Conservation (phyloP, 305 asterid species). For the Striga hermonthica region DNA sequence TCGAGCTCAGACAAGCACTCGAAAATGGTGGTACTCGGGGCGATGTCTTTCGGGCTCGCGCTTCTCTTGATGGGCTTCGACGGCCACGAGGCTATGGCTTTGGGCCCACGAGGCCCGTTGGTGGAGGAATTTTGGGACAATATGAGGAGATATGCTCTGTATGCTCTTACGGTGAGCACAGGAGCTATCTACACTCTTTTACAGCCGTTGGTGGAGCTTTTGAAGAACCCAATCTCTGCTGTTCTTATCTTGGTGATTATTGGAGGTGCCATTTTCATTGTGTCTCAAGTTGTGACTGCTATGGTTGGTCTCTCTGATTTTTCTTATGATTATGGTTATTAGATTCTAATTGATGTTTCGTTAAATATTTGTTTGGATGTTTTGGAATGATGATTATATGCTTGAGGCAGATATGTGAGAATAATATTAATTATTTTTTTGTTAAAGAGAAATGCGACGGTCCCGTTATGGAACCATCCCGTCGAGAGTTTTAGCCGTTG, state of each 20-base stretch:
- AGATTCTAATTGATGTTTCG: background rate
- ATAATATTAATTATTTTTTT: no score
- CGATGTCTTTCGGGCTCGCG: slow-evolving; percentile 49
- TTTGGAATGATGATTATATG: no score
- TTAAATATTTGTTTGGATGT: background rate
- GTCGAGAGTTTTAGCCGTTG: no score
- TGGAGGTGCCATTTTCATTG: slow-evolving; percentile 65
- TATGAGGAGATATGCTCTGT: slow-evolving; percentile 84
- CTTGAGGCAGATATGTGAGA: no score
- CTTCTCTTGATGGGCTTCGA: slow-evolving; percentile 60
- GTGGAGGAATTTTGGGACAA: slow-evolving; percentile 97
- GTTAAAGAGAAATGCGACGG: no score
- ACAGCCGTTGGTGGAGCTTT: slow-evolving; percentile 64
- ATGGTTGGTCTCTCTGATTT: slow-evolving; percentile 93
- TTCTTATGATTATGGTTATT: slow-evolving; percentile 61
- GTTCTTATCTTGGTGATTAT: slow-evolving; percentile 49
- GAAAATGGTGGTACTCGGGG: slow-evolving; percentile 46
- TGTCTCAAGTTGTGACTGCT: slow-evolving; percentile 76
- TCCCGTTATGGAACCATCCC: no score
- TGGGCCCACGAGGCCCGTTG: slow-evolving; percentile 87
- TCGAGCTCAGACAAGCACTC: slow-evolving; percentile 35
- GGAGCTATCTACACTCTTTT: slow-evolving; percentile 61
- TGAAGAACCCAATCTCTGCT: slow-evolving; percentile 83
- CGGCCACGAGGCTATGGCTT: slow-evolving; percentile 68
- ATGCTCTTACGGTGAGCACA: slow-evolving; percentile 80